Evolutionary conservation across 202 grass and related monocot species (phyloP), one percentile per base, ranked within the genome.

Genomic region (Bolboschoenoplectus hybrid): DNA sequence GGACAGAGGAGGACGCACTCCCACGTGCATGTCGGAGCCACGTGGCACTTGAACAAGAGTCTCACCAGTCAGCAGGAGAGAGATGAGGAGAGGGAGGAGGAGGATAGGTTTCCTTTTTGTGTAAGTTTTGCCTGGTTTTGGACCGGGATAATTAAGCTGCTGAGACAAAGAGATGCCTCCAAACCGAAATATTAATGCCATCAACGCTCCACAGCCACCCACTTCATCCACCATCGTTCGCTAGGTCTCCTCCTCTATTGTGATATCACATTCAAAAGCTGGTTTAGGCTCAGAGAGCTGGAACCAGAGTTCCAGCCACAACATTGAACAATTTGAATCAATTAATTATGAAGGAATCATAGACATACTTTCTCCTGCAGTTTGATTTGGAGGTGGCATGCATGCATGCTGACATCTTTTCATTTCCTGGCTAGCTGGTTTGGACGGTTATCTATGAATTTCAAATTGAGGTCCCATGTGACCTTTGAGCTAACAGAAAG

Each of bases 201-300:
- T 49, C 35, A 67, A 67, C 26, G 26, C 26, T 26, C 26, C 26
- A 26, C 81, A 67, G 63, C 58, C 63, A 52, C 49, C 63, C 81
- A 83, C 81, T 68, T 49, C 81, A 67, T 69, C 65, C 81, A 83
- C 81, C 61, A 12, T 26, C 26, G 7, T 52, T 35, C 5, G 73
- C 36, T 52, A 55, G 12, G 73, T 83, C 81, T 65, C 12, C 13
- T 78, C 57, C 51, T 57, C 14, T 17, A 51, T 57, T 51, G 49
- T 83, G 81, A 83, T 45, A 83, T 83, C 81, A 51, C 81, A 82
- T 69, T 83, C 36, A 50, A 67, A 35, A 70, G 36, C 64, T 67
- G 35, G 39, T 35, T 67, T 35, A 67, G 41, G 45, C 16, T 72
- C 68, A 71, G 68, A 72, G 3, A 73, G 20, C 44, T 78, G 74